Evolutionary conservation across 2,329 filamentous ascomycete species (phyloP).

Genomic region (Talaromyces rugulosus): DNA sequence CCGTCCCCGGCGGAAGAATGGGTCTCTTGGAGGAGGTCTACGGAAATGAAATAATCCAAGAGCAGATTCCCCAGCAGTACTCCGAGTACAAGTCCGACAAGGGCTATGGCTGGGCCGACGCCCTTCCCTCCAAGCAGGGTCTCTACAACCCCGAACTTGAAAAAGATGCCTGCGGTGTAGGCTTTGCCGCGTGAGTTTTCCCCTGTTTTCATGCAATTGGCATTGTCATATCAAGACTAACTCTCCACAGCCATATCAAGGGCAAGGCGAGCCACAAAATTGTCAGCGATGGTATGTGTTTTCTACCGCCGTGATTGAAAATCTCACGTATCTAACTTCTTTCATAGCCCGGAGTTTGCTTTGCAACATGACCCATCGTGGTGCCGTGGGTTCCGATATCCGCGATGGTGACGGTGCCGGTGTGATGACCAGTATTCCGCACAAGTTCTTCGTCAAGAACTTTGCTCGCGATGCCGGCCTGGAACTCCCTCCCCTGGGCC

Average conservation of each 20-base stretch:
- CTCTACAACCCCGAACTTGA: slow-evolving; percentile 94
- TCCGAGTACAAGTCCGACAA: slow-evolving; percentile 53
- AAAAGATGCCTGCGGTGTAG: slow-evolving; percentile 99
- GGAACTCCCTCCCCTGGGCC: slow-evolving; percentile 78
- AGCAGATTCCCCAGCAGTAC: slow-evolving; percentile 42
- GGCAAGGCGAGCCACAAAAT: slow-evolving; percentile 97
- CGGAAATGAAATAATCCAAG: slow-evolving; percentile 44
- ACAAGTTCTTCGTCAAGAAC: slow-evolving; percentile 98
- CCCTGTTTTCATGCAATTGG: not conserved
- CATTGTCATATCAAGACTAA: slow-evolving; percentile 16
- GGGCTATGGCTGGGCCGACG: slow-evolving; percentile 89
- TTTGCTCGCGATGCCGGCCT: slow-evolving; percentile 88
- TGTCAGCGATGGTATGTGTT: slow-evolving; percentile 82
- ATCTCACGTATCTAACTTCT: not conserved
- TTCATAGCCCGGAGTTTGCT: slow-evolving; percentile 77
- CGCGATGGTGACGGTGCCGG: slow-evolving; percentile 97
- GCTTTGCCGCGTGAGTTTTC: slow-evolving; percentile 82
- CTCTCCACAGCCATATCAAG: slow-evolving; percentile 76
- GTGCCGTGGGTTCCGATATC: slow-evolving; percentile 94
- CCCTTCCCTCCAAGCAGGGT: slow-evolving; percentile 96
- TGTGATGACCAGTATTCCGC: slow-evolving; percentile 98
- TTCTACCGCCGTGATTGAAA: not conserved
- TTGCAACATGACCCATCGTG: slow-evolving; percentile 99
- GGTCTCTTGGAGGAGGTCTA: slow-evolving; percentile 48
- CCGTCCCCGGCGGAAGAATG: slow-evolving; percentile 46